Base-by-base conservation (phyloP, 495 filamentous ascomycete genomes). In the Penicillium coffeae region DNA sequence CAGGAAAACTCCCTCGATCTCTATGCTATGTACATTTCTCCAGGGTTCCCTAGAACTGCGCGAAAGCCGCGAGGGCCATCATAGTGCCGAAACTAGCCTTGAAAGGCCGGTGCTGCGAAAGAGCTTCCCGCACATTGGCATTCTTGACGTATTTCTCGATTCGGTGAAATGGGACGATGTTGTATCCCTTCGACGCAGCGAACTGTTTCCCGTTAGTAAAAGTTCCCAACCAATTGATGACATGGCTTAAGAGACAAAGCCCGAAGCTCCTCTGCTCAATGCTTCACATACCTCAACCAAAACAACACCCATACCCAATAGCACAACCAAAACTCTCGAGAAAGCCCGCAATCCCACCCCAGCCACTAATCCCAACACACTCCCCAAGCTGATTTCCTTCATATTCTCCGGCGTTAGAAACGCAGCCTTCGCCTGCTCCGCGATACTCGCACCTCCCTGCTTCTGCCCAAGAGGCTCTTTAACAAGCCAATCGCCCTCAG, bases 21-120 rank as follows among this genome's bases (percentile, higher is more conserved):
- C 3, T n/a, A 6, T 33, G 27, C 13, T 62, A 56, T 62, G 8
- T 59, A 59, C 56, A 59, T 40, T 20, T 20, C 13, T 10, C 19
- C 8, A n/a, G 10, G 15, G 15, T 36, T 12, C 18, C 37, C 45
- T 59, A 76, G 42, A 79, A 77, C 41, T 69, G 65, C 47, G 70
- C 80, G 70, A 93, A 88, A 0, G 85, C 86, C 27, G 87, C 88
- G 56, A 93, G 67, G 10, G 84, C 82, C 75, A 93, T 92, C 21
- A 86, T 86, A 4, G 72, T 54, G 8, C 85, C 88, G 58, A 93
- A 92, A 33, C 81, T 83, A 8, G 92, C 56, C 74, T 91, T 93
- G 60, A 94, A 89, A 0, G 84, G 84, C 15, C 80, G 72, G 60
- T 91, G 78, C 48, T 83, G 75, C 52, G 80, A 78, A 47, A 93